Percentiles rank a stretch among this genome's conserved stretches.
Conservation (phyloP, 768 basidiomycete species). For the Mrakia blollopis region DNA sequence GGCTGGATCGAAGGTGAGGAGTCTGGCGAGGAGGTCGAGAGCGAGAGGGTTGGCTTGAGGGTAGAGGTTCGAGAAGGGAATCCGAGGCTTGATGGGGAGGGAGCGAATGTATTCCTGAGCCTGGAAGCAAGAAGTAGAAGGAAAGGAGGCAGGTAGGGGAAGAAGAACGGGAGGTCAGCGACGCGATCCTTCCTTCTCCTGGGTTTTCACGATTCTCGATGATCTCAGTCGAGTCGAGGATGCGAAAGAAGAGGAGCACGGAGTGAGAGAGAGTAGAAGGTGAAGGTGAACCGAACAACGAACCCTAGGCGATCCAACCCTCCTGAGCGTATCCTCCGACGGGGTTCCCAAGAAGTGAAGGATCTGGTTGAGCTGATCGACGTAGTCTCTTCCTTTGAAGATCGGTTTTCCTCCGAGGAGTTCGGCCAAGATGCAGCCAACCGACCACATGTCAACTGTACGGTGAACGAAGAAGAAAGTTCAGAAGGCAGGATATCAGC, state of each 20-base stretch:
- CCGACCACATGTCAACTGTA: slow-evolving; percentile 49
- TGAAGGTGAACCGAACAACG: slow-evolving; percentile 38
- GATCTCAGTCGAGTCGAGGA: no score
- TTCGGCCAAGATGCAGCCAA: slow-evolving; percentile 51
- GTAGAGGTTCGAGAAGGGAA: slow-evolving; percentile 85
- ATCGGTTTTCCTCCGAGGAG: slow-evolving; percentile 45
- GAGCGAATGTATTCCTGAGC: slow-evolving; percentile 98
- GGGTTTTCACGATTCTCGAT: no score
- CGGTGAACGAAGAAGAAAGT: background rate
- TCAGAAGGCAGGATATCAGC: background rate
- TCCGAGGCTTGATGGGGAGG: slow-evolving; percentile 90
- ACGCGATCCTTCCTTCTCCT: background rate
- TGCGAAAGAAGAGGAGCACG: background rate
- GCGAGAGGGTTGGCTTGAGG: slow-evolving; percentile 90
- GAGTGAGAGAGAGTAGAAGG: background rate
- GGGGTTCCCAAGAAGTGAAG: slow-evolving; percentile 97
- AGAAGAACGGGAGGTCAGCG: background rate
- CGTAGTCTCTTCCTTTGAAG: slow-evolving; percentile 53
- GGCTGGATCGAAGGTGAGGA: slow-evolving; percentile 93
- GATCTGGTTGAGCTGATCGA: slow-evolving; percentile 97
- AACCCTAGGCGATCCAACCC: slow-evolving; percentile 91
- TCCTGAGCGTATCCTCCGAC: slow-evolving; percentile 88
- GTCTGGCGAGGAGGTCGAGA: slow-evolving; percentile 82
- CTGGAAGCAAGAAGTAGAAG: slow-evolving; percentile 51
- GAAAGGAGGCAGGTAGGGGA: background rate